Percentiles rank a stretch among this genome's conserved stretches.
These are phyloP conservation scores for Sporothrix pseudoabietina DNA, from an alignment of 2,329 filamentous ascomycete genomes.

Conservation along the genomic window DNA sequence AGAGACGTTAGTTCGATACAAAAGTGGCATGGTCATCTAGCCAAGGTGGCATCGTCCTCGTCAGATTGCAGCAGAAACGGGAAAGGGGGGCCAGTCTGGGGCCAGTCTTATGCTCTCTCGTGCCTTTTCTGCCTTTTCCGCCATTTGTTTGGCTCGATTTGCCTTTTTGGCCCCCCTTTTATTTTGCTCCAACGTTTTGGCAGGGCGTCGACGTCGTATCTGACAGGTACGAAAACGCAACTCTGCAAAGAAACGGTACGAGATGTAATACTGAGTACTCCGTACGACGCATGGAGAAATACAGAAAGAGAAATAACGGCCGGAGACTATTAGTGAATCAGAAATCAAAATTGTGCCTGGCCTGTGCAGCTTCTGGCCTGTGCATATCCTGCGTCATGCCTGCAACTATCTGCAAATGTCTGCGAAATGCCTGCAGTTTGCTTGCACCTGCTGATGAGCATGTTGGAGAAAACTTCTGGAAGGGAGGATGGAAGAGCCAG, in stretches of 20 bases:
- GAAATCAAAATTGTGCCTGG: slow-evolving; percentile 21
- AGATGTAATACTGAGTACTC: no score
- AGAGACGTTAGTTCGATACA: slow-evolving; percentile 1
- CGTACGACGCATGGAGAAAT: no score
- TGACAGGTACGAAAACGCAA: not conserved
- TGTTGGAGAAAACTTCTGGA: slow-evolving; percentile 14
- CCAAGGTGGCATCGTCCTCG: slow-evolving; percentile 12
- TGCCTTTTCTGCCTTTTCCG: not conserved
- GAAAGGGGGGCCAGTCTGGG: not conserved
- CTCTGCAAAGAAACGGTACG: not conserved
- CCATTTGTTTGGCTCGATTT: not conserved
- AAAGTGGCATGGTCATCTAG: slow-evolving; percentile 3
- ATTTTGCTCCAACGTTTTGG: not conserved
- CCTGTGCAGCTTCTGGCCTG: slow-evolving; percentile 10
- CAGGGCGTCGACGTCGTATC: slow-evolving; percentile 4
- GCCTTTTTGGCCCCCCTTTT: not conserved
- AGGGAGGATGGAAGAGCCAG: not conserved
- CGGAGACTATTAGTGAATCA: slow-evolving; percentile 3
- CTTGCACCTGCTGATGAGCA: not conserved
- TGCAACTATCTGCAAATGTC: not conserved
- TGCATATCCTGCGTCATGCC: not conserved
- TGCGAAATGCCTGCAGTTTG: not conserved
- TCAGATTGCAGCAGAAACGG: slow-evolving; percentile 11
- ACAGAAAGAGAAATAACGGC: not conserved
- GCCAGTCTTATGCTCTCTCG: no score